These are phyloP conservation scores for Beauveria pseudobassiana DNA, from an alignment of 2,329 filamentous ascomycete species.

Conservation along the genomic window DNA sequence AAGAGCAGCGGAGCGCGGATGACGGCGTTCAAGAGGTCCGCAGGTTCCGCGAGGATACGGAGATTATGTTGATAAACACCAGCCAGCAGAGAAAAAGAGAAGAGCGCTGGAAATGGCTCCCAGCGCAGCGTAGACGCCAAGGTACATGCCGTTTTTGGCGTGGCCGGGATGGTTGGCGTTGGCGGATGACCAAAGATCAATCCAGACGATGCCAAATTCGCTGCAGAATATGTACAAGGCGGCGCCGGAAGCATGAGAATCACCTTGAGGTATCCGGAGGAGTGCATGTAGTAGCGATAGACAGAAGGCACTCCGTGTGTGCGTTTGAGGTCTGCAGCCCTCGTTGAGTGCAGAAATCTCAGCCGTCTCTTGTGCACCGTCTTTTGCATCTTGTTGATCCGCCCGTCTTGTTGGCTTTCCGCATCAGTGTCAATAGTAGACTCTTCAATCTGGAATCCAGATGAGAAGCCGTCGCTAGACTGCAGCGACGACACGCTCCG, in stretches of 20 bases:
- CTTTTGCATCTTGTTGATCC: no score
- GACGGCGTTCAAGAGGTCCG: background rate
- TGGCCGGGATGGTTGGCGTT: conserved; percentile 15
- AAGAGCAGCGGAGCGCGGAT: conserved; percentile 23
- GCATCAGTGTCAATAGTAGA: background rate
- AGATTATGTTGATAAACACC: background rate
- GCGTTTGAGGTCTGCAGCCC: conserved; percentile 9
- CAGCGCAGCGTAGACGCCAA: conserved; percentile 12
- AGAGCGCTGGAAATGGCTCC: background rate
- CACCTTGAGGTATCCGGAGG: conserved; percentile 12
- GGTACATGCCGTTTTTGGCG: conserved; percentile 16
- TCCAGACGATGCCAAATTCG: conserved; percentile 18
- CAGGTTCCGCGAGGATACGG: conserved; percentile 8
- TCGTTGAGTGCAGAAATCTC: conserved; percentile 12
- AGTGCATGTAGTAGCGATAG: conserved; percentile 16
- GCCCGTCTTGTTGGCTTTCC: background rate
- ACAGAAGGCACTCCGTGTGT: conserved; percentile 13
- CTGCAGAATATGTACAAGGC: conserved; percentile 14
- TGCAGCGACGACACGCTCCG: background rate
- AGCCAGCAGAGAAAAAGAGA: background rate
- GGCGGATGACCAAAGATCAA: conserved; percentile 20
- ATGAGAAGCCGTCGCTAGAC: background rate
- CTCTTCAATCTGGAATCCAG: background rate
- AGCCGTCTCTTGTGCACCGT: background rate
- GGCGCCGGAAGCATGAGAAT: conserved; percentile 14